Conservation (phyloP, 768 basidiomycete species). For the Phylloporus rhodoxanthus region DNA sequence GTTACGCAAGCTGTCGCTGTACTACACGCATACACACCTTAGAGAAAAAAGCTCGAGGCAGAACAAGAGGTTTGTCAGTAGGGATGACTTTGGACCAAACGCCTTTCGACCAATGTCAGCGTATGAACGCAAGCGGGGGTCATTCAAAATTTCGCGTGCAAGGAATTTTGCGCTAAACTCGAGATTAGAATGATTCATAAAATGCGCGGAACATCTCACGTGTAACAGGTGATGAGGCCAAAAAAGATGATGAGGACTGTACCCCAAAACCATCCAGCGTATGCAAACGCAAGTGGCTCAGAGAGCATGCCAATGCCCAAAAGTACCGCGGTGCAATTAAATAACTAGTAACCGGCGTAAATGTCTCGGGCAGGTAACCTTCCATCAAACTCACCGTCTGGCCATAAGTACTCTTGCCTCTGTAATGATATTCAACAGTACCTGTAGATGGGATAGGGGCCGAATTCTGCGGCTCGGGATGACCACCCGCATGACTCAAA, state of each 20-base stretch:
- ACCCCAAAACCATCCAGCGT: slow-evolving; percentile 84
- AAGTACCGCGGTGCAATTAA: slow-evolving; percentile 82
- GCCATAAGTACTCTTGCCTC: slow-evolving; percentile 64
- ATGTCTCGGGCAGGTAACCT: not conserved
- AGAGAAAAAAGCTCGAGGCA: slow-evolving; percentile 85
- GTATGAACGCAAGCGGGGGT: slow-evolving; percentile 72
- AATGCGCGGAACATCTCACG: slow-evolving; percentile 45
- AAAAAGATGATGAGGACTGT: slow-evolving; percentile 69
- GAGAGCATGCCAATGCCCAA: slow-evolving; percentile 87
- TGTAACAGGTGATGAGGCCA: slow-evolving; percentile 80
- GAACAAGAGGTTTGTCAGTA: slow-evolving; percentile 66
- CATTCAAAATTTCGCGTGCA: slow-evolving; percentile 65
- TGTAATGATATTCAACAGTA: slow-evolving; percentile 24
- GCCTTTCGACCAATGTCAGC: slow-evolving; percentile 87
- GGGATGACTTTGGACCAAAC: slow-evolving; percentile 68
- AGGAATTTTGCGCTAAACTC: slow-evolving; percentile 74
- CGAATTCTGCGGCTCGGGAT: slow-evolving; percentile 1
- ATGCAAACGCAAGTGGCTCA: slow-evolving; percentile 86
- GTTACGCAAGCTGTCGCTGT: not conserved
- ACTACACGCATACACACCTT: slow-evolving; percentile 39
- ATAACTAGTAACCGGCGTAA: slow-evolving; percentile 47
- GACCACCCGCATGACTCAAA: not conserved
- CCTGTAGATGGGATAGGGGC: slow-evolving; percentile 1
- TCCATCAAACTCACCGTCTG: slow-evolving; percentile 49
- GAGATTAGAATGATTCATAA: slow-evolving; percentile 2